Base-by-base conservation (phyloP, 2,329 filamentous ascomycete genomes). In the Thielaviopsis euricoi region DNA sequence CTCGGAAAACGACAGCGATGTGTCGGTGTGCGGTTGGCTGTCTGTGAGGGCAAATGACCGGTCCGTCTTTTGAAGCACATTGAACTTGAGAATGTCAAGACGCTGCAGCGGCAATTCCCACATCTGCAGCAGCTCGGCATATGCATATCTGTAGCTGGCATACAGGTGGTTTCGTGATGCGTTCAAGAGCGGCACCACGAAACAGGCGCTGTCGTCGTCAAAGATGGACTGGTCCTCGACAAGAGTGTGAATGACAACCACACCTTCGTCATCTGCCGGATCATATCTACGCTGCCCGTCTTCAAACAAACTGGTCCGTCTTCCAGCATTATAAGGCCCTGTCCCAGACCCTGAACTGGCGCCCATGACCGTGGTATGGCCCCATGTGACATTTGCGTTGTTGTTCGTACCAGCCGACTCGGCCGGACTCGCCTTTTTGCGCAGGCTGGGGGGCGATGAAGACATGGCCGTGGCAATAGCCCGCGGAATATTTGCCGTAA, bases 11-110 rank as follows among this genome's bases (percentile, higher is more conserved):
- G 37, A 7, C 17, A 43, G 37, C 13, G 37, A 10, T 10, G 17
- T 43, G 17, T 43, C 15, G 7, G 2, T 43, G 15, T 10, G 29
- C 7, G 6, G 13, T 50, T 33, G 17, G 58, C 43, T n/a, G 54
- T 40, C 23, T 4, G 15, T 51, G 12, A 26, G 7, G 6, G 52
- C 26, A 21, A 21, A 21, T 13, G 52, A 22, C 23, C 19, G 15
- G 33, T 52, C 64, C 53, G 76, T 73, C 25, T 78, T 76, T 57
- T 77, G 77, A 46, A 85, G 70, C 3, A 80, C 75, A 61, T 85
- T 85, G 64, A 85, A 86, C 64, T 86, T 86, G 69, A 86, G 74
- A 26, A 86, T 77, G 65, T 86, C 83, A 1, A 86, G 74, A 19
- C 82, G 74, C 33, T 79, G 75, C 4, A 85, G 69, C 0, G 81